Evolutionary conservation across 139 green algal genomes (phyloP), one percentile per base, ranked within the genome.

Genomic region (Picochlorum sp.): DNA sequence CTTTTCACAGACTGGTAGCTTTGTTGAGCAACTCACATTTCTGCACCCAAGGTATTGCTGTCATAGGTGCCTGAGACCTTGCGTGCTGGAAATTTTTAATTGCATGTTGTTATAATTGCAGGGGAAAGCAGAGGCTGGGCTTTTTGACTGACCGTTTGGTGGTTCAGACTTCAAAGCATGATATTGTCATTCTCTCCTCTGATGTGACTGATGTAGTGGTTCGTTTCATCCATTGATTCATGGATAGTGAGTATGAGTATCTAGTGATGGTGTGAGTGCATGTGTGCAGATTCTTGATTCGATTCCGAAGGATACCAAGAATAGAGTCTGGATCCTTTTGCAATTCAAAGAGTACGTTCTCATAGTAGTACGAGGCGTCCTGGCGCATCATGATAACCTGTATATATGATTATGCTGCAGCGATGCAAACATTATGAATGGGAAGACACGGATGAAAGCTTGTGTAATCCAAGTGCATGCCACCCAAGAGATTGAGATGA

Each of bases 221-320:
- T 54, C 54, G 69, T 37, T 20, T 0, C n/a, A 13, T 20, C 47
- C 4, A 0, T 21, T 54, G 18, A 20, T 54, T 54, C 11, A 18
- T 21, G 11, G 0, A 0, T 54, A 21, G 6, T 54, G 18, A 9
- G 11, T 20, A 54, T 54, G n/a, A 0, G 6, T 54, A 3, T 24
- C 10, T 54, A 26, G 16, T 26, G 47, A 54, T 26, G 47, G 47
- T 54, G 2, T 26, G 47, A 18, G 15, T 18, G 14, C 26, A 51
- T 26, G 11, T 2, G 0, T 13, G 47, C 47, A 24, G 56, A 73
- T 77, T 34, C 62, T 77, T 14, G 71, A 77, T 45, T 30, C 30
- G 9, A 71, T 77, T 54, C 71, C 71, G 0, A 57, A 57, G 1
- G 71, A 77, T 58, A 69, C 71, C 32, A 77, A 77, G 49, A 65